A percentile compares a stretch with the other conserved stretches of the same genome.
Evolutionary conservation across 2,329 filamentous ascomycete species (phyloP).

Genomic region (Neurospora sp.): DNA sequence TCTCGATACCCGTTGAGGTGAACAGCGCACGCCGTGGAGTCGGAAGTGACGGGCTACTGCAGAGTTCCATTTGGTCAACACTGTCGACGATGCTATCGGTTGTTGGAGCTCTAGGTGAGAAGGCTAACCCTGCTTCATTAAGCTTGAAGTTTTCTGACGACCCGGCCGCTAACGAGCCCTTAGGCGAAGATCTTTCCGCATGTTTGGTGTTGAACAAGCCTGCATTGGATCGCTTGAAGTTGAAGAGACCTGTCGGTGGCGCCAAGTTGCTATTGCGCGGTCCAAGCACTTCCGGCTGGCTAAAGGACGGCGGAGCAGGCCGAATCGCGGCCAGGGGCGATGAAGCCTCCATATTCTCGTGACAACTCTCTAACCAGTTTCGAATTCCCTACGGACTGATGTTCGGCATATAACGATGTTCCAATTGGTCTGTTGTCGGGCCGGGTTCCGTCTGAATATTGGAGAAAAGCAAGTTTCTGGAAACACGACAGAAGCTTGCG

Average conservation of each 20-base stretch:
- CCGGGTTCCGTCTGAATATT: background rate
- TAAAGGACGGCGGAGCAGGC: slow-evolving; percentile 56
- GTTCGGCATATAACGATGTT: background rate
- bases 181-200: slow-evolving; percentile 78
- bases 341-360: slow-evolving; percentile 69
- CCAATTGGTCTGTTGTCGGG: background rate
- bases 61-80: slow-evolving; percentile 11
- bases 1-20: slow-evolving; percentile 60
- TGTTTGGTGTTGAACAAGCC: slow-evolving; percentile 81
- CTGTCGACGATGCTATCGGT: background rate
- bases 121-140: slow-evolving; percentile 63
- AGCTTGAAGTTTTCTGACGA: slow-evolving; percentile 95
- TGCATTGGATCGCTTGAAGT: slow-evolving; percentile 42
- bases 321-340: slow-evolving; percentile 91
- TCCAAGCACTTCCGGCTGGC: slow-evolving; percentile 42
- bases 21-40: slow-evolving; percentile 82
- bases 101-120: slow-evolving; percentile 14
- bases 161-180: slow-evolving; percentile 83
- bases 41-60: slow-evolving; percentile 63
- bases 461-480: background rate
- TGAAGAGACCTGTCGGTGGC: slow-evolving; percentile 45
- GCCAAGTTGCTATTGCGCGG: slow-evolving; percentile 37
- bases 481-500: background rate
- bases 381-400: background rate
- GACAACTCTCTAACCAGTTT: background rate